Evolutionary conservation across 75 land plant species (phyloP).

Genomic region (Azolla pinnata): DNA sequence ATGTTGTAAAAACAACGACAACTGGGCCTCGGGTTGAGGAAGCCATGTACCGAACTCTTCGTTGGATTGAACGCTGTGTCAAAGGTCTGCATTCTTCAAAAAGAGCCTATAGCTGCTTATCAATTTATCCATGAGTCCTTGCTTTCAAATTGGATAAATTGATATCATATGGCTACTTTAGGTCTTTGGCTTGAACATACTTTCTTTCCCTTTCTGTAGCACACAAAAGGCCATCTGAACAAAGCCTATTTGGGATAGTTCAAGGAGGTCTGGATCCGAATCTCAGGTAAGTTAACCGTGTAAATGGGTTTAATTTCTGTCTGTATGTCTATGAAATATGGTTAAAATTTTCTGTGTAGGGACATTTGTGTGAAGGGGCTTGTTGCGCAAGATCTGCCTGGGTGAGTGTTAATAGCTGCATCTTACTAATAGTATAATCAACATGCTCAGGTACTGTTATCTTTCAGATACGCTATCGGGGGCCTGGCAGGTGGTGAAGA

Average conservation of each 20-base stretch:
- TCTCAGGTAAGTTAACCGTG: conserved; percentile 45
- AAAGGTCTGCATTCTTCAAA: conserved; percentile 37
- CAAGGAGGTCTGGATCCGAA: conserved; percentile 97
- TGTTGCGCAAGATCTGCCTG: conserved; percentile 87
- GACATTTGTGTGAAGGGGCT: conserved; percentile 87
- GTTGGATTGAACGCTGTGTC: conserved; percentile 98
- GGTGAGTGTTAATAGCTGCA: conserved; percentile 37
- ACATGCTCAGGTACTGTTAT: background rate
- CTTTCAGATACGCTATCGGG: conserved; percentile 94
- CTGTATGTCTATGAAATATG: background rate
- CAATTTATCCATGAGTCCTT: too few species aligned
- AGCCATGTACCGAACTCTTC: conserved; percentile 94
- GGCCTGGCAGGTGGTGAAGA: conserved; percentile 99
- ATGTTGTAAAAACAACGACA: conserved; percentile 93
- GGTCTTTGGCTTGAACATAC: too few species aligned
- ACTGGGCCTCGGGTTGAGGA: conserved; percentile 98
- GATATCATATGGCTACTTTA: too few species aligned
- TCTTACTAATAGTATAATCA: background rate
- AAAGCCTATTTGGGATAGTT: conserved; percentile 94
- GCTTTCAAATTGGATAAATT: too few species aligned
- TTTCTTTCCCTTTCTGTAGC: conserved; percentile 38
- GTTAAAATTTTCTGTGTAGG: conserved; percentile 34
- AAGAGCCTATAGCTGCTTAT: too few species aligned
- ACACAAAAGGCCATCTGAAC: conserved; percentile 73
- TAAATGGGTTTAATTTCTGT: background rate